Evolutionary conservation across 306 rosid species (phyloP), one percentile per base, ranked within the genome.

Genomic region (Crotalaria pallida): DNA sequence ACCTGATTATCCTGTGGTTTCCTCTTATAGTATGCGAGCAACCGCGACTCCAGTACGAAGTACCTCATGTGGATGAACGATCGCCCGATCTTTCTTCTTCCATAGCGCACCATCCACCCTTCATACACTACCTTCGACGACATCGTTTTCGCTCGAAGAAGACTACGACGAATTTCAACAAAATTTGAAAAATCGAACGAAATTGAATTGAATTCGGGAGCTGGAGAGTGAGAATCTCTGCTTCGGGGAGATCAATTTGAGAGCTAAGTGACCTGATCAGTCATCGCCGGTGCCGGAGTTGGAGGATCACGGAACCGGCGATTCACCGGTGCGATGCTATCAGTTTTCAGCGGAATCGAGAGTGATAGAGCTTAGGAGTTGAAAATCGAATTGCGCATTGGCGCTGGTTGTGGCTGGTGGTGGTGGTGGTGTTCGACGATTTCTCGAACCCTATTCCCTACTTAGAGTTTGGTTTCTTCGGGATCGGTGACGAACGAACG

Each of bases 21-120:
- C 80, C 80, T 84, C 89, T 94, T 94, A 85, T 90, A 94, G 71
- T 94, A 94, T 0, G 99, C 96, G 13, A 94, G 96, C 67, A 94
- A 76, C 74, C 97, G 86, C 48, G 96, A 89, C 89, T 89, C 99
- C 47, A 94, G 91, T 64, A 94, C 99, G 61, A 94, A 94, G 81
- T 85, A 94, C 44, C 99, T 81, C 99, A 94, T 94, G 71, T 94
- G 99, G 61, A 94, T 94, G 84, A 84, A 94, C 69, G 97, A 94
- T 65, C 99, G 92, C 26, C 99, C 99, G 77, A 94, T 91, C 92
- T 87, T 94, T 15, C 97, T 36, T 27, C 99, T 89, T 65, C 99
- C 99, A 58, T 89, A 94, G 15, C 99, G 85, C 38, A 94, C 99
- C 99, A 94, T 94, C 99, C 99, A 94, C 15, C 99, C 97, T 94